phyloP scores from a whole-genome alignment of 1,284 basidiomycete species.

The Macrocystidia cucumis region DNA sequence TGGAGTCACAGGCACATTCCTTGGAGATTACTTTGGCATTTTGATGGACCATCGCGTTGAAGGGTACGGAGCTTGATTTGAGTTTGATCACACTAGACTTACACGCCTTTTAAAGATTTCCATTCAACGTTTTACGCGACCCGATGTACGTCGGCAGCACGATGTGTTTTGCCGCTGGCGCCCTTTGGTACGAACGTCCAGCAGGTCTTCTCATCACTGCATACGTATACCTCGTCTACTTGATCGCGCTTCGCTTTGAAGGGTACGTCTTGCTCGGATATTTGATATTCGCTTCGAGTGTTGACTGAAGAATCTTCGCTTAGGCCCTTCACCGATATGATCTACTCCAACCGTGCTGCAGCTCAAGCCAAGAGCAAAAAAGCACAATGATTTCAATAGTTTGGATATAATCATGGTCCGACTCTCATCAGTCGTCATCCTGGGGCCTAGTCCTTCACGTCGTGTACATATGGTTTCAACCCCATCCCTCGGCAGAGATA shows the following conservation, averaged over 20 bases:
- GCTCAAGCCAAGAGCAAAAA: slow-evolving; percentile 38
- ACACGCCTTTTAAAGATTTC: slow-evolving; percentile 46
- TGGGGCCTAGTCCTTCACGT: no score
- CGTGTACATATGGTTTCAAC: no score
- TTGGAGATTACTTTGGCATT: slow-evolving; percentile 99
- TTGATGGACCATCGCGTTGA: slow-evolving; percentile 84
- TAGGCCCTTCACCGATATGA: slow-evolving; percentile 80
- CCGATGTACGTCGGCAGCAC: slow-evolving; percentile 97
- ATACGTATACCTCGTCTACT: slow-evolving; percentile 79
- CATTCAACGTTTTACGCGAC: slow-evolving; percentile 89
- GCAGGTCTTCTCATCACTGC: slow-evolving; percentile 70
- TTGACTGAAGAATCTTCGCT: slow-evolving; percentile 7
- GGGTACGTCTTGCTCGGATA: slow-evolving; percentile 48
- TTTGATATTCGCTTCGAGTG: not conserved
- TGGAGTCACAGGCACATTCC: slow-evolving; percentile 90
- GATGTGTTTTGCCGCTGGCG: slow-evolving; percentile 77
- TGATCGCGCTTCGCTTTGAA: slow-evolving; percentile 80
- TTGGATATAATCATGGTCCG: no score
- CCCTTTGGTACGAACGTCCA: slow-evolving; percentile 83
- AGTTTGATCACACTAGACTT: slow-evolving; percentile 3
- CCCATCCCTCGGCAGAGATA: no score
- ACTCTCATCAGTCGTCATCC: no score
- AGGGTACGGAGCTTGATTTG: slow-evolving; percentile 39
- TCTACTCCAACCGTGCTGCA: slow-evolving; percentile 56
- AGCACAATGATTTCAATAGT: no score